Base-by-base conservation (phyloP, 257 asterid genomes). In the Haberlea rhodopensis region DNA sequence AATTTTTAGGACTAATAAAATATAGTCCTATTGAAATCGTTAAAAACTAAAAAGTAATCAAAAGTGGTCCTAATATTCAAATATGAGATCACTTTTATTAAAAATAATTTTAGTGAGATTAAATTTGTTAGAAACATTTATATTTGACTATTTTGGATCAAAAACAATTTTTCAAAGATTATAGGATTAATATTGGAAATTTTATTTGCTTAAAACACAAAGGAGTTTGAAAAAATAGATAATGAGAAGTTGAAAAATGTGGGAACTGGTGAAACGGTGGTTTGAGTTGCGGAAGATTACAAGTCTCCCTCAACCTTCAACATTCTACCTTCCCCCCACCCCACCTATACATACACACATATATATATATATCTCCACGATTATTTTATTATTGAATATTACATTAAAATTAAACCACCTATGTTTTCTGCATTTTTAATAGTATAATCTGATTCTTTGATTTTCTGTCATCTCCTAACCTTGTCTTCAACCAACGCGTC, bases 271-370 rank as follows among this genome's bases (percentile, higher is more conserved):
- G 16, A 57, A 56, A 16, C 22, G 48, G 73, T 45, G 63, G 76
- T 72, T 77, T 70, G 34, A 68, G 45, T 48, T 68, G 70, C 61
- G 87, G 90, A 76, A 78, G 97, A 76, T 84, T 81, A 81, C 45
- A 76, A 79, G 97, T 87, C 90, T 49, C 73, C 86, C 76, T 87
- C 97, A 77, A 74, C 73, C 77, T 73, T 72, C 76, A 74, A 76
- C 88, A 76, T 85, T 74, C 78, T 75, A 81, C 85, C 85, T 79
- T 80, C 82, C 66, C 32, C 66, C 52, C 74, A 40, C 72, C 83
- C 88, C 78, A 57, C 71, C 71, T 24, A 6, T 55, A 27, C 75
- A 56, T 24, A 54, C 72, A 56, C 10, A 52, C 1, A 29, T 5
- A 51, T 53, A 19, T 65, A 43, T 23, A 48, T 51, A 45, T 58